These are phyloP conservation scores for Cymbopogon flexuosus DNA, from an alignment of 202 grass and related monocot species.

Conservation along the genomic window DNA sequence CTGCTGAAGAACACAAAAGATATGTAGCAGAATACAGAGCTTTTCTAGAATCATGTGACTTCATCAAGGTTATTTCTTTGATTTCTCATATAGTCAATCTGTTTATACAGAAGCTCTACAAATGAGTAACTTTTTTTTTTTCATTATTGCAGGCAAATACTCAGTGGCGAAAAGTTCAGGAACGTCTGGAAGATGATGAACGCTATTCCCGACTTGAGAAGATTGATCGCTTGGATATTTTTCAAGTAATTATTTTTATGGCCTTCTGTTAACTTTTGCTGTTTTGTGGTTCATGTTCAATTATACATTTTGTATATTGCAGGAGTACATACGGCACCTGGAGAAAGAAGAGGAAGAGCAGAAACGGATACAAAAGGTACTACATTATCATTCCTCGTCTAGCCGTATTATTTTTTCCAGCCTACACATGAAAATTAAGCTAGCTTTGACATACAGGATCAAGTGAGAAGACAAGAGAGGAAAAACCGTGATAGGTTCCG, in stretches of 20 bases:
- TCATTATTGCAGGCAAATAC: constrained; percentile 47
- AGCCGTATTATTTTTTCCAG: background rate
- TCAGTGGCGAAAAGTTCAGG: constrained; percentile 95
- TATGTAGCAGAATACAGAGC: constrained; percentile 66
- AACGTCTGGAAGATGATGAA: constrained; percentile 88
- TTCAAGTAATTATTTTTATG: constrained; percentile 65
- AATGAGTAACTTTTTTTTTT: constrained; percentile 14
- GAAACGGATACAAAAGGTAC: constrained; percentile 73
- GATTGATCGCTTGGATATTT: constrained; percentile 77
- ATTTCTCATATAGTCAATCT: constrained; percentile 18
- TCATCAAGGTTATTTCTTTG: constrained; percentile 72
- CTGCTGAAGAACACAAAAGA: constrained; percentile 71
- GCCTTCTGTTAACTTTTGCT: background rate
- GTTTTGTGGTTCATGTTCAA: constrained; percentile 30
- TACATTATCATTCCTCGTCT: background rate
- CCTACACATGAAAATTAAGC: background rate
- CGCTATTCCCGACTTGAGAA: constrained; percentile 80
- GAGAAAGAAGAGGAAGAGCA: constrained; percentile 95
- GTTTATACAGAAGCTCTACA: background rate
- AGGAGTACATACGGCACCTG: constrained; percentile 85
- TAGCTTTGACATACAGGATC: constrained; percentile 39
- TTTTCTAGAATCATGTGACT: constrained; percentile 94
- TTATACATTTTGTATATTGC: constrained; percentile 34
- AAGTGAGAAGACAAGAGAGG: constrained; percentile 69
- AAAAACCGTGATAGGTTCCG: constrained; percentile 93